Evolutionary conservation across 2,329 filamentous ascomycete genomes (phyloP).

Genomic region (Beauveria australis): DNA sequence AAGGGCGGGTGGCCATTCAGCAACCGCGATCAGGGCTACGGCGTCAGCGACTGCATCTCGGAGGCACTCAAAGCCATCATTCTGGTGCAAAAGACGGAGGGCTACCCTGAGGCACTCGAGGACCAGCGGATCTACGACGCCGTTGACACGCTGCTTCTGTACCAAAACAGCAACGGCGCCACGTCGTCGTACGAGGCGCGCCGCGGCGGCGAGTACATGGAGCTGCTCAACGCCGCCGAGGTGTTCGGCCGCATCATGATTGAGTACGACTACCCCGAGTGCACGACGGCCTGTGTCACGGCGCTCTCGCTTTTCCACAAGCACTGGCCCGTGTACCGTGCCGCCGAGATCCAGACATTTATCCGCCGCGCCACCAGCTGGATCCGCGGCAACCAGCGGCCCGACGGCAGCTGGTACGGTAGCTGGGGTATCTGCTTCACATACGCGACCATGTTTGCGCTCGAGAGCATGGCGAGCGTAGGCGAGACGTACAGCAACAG

Average conservation of each 20-base stretch:
- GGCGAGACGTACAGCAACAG: slow-evolving; percentile 77
- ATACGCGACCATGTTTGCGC: slow-evolving; percentile 92
- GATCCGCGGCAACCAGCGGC: slow-evolving; percentile 69
- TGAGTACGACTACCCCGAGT: slow-evolving; percentile 96
- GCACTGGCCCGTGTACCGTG: slow-evolving; percentile 73
- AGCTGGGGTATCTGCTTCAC: slow-evolving; percentile 98
- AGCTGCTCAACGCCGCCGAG: slow-evolving; percentile 88
- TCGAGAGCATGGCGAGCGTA: slow-evolving; percentile 74
- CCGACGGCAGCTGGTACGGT: slow-evolving; percentile 94
- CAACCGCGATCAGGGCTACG: slow-evolving; percentile 86
- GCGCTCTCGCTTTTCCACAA: slow-evolving; percentile 74
- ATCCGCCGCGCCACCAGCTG: slow-evolving; percentile 68
- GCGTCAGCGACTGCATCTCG: slow-evolving; percentile 88
- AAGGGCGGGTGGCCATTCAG: slow-evolving; percentile 97
- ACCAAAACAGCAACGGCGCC: slow-evolving; percentile 80
- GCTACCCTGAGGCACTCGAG: slow-evolving; percentile 66
- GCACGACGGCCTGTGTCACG: slow-evolving; percentile 89
- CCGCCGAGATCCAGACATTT: slow-evolving; percentile 64
- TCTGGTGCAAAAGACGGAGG: slow-evolving; percentile 68
- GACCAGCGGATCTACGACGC: slow-evolving; percentile 77
- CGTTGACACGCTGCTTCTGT: slow-evolving; percentile 81
- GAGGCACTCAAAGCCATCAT: slow-evolving; percentile 85
- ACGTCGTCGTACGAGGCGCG: slow-evolving; percentile 85
- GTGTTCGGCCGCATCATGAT: slow-evolving; percentile 98
- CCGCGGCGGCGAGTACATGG: slow-evolving; percentile 68